phyloP scores from a whole-genome alignment of 495 filamentous ascomycete species.

The Hypoxylon rickii region DNA sequence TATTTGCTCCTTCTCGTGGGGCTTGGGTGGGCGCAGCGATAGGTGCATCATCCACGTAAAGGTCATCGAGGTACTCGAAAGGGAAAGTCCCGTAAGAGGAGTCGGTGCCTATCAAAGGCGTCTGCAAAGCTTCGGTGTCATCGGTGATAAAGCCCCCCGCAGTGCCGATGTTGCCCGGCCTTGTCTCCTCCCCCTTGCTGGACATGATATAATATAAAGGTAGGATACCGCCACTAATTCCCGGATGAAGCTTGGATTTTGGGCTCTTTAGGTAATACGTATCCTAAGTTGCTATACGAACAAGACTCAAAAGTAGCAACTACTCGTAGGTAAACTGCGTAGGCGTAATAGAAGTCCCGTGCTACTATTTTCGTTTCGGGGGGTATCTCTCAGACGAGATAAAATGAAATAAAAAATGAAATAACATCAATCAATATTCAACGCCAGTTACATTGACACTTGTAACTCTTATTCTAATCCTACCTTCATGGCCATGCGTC shows the following conservation, averaged over 20 bases:
- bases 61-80: conserved; percentile 11
- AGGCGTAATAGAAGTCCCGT: too few species aligned
- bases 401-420: not conserved
- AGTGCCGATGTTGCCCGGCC: not conserved
- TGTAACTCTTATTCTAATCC: not conserved
- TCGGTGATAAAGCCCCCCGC: conserved; percentile 12
- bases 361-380: too few species aligned
- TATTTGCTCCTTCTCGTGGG: not conserved
- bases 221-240: too few species aligned
- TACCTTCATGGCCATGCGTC: conserved; percentile 1
- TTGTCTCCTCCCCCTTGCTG: not conserved
- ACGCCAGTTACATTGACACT: not conserved
- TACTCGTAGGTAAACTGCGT: too few species aligned
- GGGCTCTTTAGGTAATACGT: too few species aligned
- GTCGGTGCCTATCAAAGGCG: conserved; percentile 4
- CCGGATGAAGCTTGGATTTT: too few species aligned
- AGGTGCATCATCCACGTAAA: not conserved
- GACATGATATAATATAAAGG: not conserved
- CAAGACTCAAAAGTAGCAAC: too few species aligned
- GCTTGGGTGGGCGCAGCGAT: not conserved
- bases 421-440: not conserved
- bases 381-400: too few species aligned
- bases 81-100: conserved; percentile 16
- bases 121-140: conserved; percentile 5
- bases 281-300: too few species aligned